These are phyloP conservation scores for Blepharisma stoltei DNA, from an alignment of 73 alveolate genomes.

Conservation along the genomic window DNA sequence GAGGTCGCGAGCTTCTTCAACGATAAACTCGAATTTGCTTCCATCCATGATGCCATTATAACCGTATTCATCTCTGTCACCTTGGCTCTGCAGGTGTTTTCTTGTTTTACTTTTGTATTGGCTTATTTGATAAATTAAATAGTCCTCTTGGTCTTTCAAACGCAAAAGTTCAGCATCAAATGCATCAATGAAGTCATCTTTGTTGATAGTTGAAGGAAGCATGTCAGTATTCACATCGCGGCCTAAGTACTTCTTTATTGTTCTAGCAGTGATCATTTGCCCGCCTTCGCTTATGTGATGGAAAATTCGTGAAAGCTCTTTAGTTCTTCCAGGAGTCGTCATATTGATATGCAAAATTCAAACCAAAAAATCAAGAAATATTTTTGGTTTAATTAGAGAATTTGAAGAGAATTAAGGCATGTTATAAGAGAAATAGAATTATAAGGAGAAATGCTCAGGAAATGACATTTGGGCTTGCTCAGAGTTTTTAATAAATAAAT, in stretches of 20 bases:
- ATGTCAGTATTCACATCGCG: conserved; percentile 26
- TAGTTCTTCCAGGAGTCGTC: conserved; percentile 18
- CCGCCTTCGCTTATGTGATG: not conserved
- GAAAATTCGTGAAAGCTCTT: not conserved
- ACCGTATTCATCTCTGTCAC: not conserved
- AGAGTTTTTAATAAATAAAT: no score
- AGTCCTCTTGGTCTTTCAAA: conserved; percentile 20
- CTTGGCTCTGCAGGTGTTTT: not conserved
- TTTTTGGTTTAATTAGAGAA: no score
- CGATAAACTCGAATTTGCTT: conserved; percentile 12
- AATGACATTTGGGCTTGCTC: no score
- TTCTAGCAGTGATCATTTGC: not conserved
- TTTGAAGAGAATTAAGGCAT: no score
- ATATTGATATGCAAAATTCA: not conserved
- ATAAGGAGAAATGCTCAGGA: no score
- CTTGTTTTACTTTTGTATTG: conserved; percentile 11
- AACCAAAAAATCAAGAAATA: not conserved
- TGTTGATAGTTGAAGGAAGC: conserved; percentile 19
- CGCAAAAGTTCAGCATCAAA: not conserved
- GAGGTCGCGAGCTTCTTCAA: conserved; percentile 29
- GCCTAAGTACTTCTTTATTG: conserved; percentile 13
- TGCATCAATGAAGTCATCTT: not conserved
- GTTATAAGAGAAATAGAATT: no score
- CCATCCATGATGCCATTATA: conserved; percentile 14
- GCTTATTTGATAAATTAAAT: conserved; percentile 6